These are phyloP conservation scores for Leccinum subspadiceum DNA, from an alignment of 1,284 basidiomycete species.

Conservation along the genomic window DNA sequence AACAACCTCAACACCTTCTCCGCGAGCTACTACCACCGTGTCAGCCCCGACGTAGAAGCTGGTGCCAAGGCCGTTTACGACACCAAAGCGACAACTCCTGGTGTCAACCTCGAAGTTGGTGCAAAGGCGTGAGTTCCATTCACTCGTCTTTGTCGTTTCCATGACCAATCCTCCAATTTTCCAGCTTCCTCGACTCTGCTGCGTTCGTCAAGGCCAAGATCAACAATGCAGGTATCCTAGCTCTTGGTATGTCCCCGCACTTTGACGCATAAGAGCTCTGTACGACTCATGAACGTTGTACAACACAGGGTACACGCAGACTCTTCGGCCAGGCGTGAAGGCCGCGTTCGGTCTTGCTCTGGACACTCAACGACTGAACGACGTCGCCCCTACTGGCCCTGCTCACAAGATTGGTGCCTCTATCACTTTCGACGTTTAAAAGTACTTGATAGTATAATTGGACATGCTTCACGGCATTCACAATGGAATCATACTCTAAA, in stretches of 20 bases:
- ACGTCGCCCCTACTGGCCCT: constrained; percentile 56
- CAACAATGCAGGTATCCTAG: constrained; percentile 92
- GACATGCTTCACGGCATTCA: constrained; percentile 11
- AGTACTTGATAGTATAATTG: constrained; percentile 25
- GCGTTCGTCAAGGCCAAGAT: constrained; percentile 99
- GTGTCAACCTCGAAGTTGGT: constrained; percentile 94
- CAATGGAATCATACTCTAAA: constrained; percentile 12
- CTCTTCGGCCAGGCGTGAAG: constrained; percentile 93
- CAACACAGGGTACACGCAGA: constrained; percentile 79
- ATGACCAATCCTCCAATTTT: background rate
- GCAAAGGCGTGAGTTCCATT: constrained; percentile 77
- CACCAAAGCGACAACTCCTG: constrained; percentile 84
- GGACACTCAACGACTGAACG: constrained; percentile 87
- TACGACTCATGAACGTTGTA: constrained; percentile 7
- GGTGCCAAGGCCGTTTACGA: constrained; percentile 98
- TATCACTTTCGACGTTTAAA: constrained; percentile 72
- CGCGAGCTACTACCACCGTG: constrained; percentile 99
- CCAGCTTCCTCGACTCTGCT: constrained; percentile 80
- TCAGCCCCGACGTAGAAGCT: constrained; percentile 92
- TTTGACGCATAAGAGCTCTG: background rate
- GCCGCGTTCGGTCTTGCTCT: constrained; percentile 91
- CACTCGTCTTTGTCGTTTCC: background rate
- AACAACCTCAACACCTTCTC: constrained; percentile 94
- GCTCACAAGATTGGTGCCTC: constrained; percentile 80
- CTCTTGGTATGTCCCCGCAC: constrained; percentile 55